A percentile compares a stretch with the other conserved stretches of the same genome.
Evolutionary conservation across 345 rosid genomes (phyloP).

Genomic region (Limnanthes douglasii): DNA sequence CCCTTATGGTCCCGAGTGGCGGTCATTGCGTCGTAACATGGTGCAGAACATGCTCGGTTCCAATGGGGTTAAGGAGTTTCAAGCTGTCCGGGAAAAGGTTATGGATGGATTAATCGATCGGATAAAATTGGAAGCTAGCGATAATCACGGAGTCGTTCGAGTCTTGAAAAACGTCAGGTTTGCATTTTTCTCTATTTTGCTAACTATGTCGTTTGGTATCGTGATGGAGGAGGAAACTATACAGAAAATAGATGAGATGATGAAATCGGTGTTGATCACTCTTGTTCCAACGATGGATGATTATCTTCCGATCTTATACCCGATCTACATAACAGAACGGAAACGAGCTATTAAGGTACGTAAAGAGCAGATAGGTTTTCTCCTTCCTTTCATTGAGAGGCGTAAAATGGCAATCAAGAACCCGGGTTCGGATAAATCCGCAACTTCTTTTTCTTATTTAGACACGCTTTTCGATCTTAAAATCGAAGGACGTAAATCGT

Average conservation of each 20-base stretch:
- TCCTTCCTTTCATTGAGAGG: slow-evolving; percentile 37
- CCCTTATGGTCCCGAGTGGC: slow-evolving; percentile 64
- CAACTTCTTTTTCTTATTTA: slow-evolving; percentile 60
- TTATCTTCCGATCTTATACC: slow-evolving; percentile 63
- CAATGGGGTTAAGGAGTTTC: slow-evolving; percentile 45
- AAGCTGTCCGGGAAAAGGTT: slow-evolving; percentile 22
- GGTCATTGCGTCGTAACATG: slow-evolving; percentile 82
- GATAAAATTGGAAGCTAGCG: slow-evolving; percentile 29
- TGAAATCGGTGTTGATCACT: slow-evolving; percentile 53
- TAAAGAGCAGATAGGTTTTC: slow-evolving; percentile 37
- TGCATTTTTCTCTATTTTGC: slow-evolving; percentile 51
- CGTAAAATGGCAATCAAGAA: slow-evolving; percentile 35
- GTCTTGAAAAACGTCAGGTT: slow-evolving; percentile 65
- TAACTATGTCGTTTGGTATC: slow-evolving; percentile 75
- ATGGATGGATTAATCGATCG: slow-evolving; percentile 51
- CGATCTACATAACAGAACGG: slow-evolving; percentile 55
- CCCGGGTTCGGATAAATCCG: slow-evolving; percentile 30
- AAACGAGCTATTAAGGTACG: slow-evolving; percentile 42
- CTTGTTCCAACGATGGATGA: slow-evolving; percentile 78
- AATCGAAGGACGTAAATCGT: slow-evolving; percentile 38
- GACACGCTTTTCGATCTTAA: slow-evolving; percentile 61
- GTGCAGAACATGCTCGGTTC: slow-evolving; percentile 89
- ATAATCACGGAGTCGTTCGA: slow-evolving; percentile 25
- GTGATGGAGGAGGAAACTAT: slow-evolving; percentile 63
- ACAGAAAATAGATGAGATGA: slow-evolving; percentile 35